Conservation (phyloP, 2,329 filamentous ascomycete species). For the Colletotrichum sp. region DNA sequence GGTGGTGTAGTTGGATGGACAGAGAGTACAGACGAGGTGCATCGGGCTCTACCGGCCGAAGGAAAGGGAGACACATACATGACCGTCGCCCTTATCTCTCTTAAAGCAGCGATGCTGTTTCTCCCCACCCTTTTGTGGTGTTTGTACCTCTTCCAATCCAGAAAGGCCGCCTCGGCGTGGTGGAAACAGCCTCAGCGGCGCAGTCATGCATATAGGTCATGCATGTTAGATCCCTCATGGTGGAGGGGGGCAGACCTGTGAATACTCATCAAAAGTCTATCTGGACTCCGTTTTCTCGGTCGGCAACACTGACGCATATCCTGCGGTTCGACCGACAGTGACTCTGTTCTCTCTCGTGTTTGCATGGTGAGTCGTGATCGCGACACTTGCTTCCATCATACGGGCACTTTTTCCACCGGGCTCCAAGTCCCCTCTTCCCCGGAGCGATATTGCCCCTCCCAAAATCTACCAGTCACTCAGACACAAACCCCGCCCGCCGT, state of each 20-base stretch:
- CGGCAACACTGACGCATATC: neutral
- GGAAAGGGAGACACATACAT: neutral
- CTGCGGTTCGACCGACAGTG: neutral
- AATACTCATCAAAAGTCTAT: constrained; percentile 5
- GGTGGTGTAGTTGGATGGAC: neutral
- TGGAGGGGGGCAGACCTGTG: neutral
- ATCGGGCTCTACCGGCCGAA: neutral
- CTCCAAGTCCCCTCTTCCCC: neutral
- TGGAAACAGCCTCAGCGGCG: neutral
- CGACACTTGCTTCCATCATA: neutral
- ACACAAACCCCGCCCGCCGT: neutral
- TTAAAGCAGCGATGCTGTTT: neutral
- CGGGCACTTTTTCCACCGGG: neutral
- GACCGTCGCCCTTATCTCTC: neutral
- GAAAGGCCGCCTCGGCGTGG: neutral
- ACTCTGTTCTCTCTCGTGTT: neutral
- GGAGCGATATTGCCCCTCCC: neutral
- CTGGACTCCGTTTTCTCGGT: neutral
- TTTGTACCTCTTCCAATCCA: neutral
- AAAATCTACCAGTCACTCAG: neutral
- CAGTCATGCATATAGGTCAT: neutral
- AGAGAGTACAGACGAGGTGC: neutral
- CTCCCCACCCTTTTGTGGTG: neutral
- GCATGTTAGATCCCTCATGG: neutral
- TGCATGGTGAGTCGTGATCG: neutral